Percentiles rank a stretch among this genome's conserved stretches.
These are phyloP conservation scores for Jacaranda copaia DNA, from an alignment of 257 asterid genomes.

Conservation along the genomic window DNA sequence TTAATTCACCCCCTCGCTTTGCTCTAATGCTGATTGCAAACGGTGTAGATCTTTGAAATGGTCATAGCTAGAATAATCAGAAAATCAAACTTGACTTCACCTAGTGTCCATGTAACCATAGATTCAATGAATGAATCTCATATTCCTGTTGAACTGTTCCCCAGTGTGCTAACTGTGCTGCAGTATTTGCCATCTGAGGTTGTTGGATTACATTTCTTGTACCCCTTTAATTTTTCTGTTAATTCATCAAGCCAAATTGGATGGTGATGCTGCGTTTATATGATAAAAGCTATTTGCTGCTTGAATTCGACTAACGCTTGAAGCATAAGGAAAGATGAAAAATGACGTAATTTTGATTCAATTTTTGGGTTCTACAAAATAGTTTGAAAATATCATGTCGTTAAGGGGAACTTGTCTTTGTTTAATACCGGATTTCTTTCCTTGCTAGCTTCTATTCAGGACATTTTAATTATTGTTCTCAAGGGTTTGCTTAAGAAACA, in stretches of 20 bases:
- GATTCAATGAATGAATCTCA: background rate
- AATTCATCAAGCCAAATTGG: background rate
- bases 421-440: background rate
- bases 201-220: background rate
- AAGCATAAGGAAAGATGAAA: background rate
- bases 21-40: background rate
- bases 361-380: background rate
- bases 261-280: background rate
- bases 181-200: background rate
- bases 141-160: background rate
- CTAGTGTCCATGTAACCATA: background rate
- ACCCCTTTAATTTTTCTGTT: background rate
- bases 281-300: background rate
- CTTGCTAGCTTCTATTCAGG: background rate
- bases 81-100: background rate
- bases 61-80: too few relatives aligned
- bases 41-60: slow-evolving; percentile 2
- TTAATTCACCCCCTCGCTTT: slow-evolving; percentile 11
- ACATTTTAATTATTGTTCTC: background rate
- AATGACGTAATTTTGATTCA: background rate
- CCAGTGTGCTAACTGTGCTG: background rate
- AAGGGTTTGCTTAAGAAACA: background rate
- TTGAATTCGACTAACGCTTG: background rate
- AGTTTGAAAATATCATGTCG: background rate
- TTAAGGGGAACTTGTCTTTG: background rate